phyloP scores from a whole-genome alignment of 2,329 filamentous ascomycete species.

The Diaporthe amygdali region DNA sequence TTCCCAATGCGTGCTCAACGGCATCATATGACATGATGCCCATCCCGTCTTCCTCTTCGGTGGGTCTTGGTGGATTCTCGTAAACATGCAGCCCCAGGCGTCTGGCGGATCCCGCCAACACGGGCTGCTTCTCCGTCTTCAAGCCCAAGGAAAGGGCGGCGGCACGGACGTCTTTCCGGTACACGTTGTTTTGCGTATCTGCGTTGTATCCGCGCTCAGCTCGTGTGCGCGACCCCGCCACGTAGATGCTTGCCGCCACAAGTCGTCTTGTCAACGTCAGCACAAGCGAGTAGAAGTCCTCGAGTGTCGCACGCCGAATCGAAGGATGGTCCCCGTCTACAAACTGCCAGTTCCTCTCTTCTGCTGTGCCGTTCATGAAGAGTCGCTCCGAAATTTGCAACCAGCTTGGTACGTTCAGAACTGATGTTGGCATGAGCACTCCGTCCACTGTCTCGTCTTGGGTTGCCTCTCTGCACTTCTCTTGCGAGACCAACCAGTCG shows the following conservation, averaged over 20 bases:
- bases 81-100: conserved; percentile 55
- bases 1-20: conserved; percentile 46
- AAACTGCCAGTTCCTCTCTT: conserved; percentile 71
- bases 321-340: conserved; percentile 66
- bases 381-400: conserved; percentile 66
- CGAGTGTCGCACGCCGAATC: conserved; percentile 76
- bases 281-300: conserved; percentile 74
- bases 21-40: conserved; percentile 47
- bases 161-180: conserved; percentile 52
- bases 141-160: conserved; percentile 55
- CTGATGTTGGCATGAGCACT: conserved; percentile 22
- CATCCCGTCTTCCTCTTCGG: conserved; percentile 31
- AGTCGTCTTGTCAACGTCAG: conserved; percentile 73
- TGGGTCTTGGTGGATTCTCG: conserved; percentile 35
- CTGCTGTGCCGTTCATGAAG: conserved; percentile 75
- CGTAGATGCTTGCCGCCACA: conserved; percentile 71
- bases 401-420: conserved; percentile 68
- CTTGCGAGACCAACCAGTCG: conserved; percentile 67
- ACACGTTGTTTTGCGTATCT: conserved; percentile 39
- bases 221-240: conserved; percentile 72
- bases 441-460: conserved; percentile 25
- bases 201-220: conserved; percentile 44
- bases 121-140: conserved; percentile 39
- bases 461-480: conserved; percentile 27
- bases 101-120: conserved; percentile 55